phyloP scores from a whole-genome alignment of 768 basidiomycete genomes.

The Collybia sordida region DNA sequence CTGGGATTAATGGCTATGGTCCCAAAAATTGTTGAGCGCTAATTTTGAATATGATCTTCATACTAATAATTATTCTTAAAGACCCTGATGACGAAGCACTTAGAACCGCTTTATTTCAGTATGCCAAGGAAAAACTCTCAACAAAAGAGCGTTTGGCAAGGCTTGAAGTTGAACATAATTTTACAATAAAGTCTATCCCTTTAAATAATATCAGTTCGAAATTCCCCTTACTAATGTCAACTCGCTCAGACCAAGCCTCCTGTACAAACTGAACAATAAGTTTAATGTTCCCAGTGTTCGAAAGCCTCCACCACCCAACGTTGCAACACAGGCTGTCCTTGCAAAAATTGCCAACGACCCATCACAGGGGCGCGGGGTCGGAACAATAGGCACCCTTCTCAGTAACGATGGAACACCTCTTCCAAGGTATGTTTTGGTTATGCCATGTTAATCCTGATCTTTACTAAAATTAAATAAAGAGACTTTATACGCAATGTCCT shows the following conservation, averaged over 20 bases:
- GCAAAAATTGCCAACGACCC: constrained; percentile 16
- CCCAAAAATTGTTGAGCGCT: constrained; percentile 11
- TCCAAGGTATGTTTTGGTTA: constrained; percentile 10
- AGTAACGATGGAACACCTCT: constrained; percentile 13
- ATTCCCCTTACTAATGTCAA: neutral
- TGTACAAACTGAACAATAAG: constrained; percentile 13
- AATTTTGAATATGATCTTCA: too few relatives aligned
- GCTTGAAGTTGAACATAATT: neutral
- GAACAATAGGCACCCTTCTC: constrained; percentile 15
- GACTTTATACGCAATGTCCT: constrained; percentile 16
- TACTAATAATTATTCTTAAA: too few relatives aligned
- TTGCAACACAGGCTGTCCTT: constrained; percentile 16
- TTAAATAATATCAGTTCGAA: too few relatives aligned
- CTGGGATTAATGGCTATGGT: constrained; percentile 16
- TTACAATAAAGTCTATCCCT: too few relatives aligned
- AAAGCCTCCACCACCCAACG: constrained; percentile 12
- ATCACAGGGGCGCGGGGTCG: constrained; percentile 13
- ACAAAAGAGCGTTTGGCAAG: constrained; percentile 4
- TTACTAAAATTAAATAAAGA: constrained; percentile 4
- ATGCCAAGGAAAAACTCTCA: constrained; percentile 15
- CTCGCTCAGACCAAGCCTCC: constrained; percentile 3
- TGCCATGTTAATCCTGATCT: neutral
- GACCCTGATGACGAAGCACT: constrained; percentile 16
- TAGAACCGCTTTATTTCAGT: constrained; percentile 9
- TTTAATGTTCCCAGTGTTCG: constrained; percentile 14